Evolutionary conservation across 164 flowering plant genomes (phyloP), one percentile per base, ranked within the genome.

Genomic region (Piper longum): DNA sequence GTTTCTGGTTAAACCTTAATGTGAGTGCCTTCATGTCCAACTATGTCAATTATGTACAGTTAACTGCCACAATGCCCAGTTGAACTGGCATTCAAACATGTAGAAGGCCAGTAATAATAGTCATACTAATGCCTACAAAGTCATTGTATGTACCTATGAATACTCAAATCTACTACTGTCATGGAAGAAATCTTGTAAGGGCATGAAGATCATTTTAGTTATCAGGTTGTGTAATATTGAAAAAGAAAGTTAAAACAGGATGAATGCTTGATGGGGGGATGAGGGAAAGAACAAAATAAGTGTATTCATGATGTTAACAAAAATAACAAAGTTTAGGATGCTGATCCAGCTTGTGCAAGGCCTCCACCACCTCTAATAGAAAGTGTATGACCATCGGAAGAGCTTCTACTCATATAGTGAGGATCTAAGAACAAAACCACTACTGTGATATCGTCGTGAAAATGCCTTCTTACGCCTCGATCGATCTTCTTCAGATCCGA

Each of bases 391-490:
- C 81, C 73, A 4, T 45, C 75, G 43, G 17, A 59, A 54, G 72
- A 72, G 70, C 80, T 79, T 63, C 78, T 79, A 62, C 80, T 73
- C 60, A 86, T 72, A 60, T 79, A 69, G 58, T 75, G 74, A 4
- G 77, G 72, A 65, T 91, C 91, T 26, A 91, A 74, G 64, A 83
- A 91, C 77, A 88, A 68, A 26, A 91, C 89, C 59, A 88, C 61
- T 3, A 91, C 96, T 4, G 96, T 84, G 67, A 91, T 91, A 60
- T 91, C 98, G 60, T 91, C 98, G 57, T 91, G 98, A 67, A 91
- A 88, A 77, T 88, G 96, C 74, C 96, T 83, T 73, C 98, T 77
- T 65, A 87, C 85, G 26, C 95, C 91, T 60, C 87, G 68, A 16
- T 87, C 95, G 8, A 91, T 83, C 80, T 86, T 85, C 61, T 85